Evolutionary conservation across 2,329 filamentous ascomycete genomes (phyloP), one percentile per base, ranked within the genome.

Genomic region (Colletotrichum noveboracense): DNA sequence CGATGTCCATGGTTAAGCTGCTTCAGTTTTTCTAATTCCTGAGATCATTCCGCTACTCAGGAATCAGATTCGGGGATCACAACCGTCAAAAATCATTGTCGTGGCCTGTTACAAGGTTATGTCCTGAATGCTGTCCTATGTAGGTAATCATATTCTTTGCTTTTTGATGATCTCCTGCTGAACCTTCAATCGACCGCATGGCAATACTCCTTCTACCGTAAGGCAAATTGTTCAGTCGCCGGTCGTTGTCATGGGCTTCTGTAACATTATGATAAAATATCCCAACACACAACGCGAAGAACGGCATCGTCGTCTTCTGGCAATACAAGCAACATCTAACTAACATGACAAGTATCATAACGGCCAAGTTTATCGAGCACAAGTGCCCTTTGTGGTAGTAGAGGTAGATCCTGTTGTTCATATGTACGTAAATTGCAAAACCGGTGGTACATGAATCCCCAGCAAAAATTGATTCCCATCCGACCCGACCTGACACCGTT

Each of bases 1-100:
- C 38, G 3, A 12, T 48, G 5, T 48, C 0, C 5, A n/a, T n/a
- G 18, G 1, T 12, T 5, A n/a, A 12, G 0, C 18, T 4, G 38
- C 38, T n/a, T 0, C 3, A 48, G 0, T 5, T n/a, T n/a, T 3
- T n/a, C 18, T 7, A 5, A n/a, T 12, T 48, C 18, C 8, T 16
- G 36, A 0, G 36, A 10, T 43, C 3, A 5, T 7, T 1, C 3
- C 13, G 6, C 7, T 7, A 16, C 6, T n/a, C n/a, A n/a, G n/a
- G n/a, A n/a, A n/a, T n/a, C 3, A 16, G 34, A 43, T 43, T 43
- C 16, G 5, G 18, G 16, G 16, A 43, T 1, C 16, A 9, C 36
- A 43, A 9, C 4, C 8, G 7, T 43, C 5, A 0, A 0, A 3
- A 1, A 43, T 10, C 7, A 18, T 18, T 18, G 16, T 43, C 16